A percentile compares a stretch with the other conserved stretches of the same genome.
phyloP scores from a whole-genome alignment of 176 grass and related monocot species.

The Triticum monococcum region DNA sequence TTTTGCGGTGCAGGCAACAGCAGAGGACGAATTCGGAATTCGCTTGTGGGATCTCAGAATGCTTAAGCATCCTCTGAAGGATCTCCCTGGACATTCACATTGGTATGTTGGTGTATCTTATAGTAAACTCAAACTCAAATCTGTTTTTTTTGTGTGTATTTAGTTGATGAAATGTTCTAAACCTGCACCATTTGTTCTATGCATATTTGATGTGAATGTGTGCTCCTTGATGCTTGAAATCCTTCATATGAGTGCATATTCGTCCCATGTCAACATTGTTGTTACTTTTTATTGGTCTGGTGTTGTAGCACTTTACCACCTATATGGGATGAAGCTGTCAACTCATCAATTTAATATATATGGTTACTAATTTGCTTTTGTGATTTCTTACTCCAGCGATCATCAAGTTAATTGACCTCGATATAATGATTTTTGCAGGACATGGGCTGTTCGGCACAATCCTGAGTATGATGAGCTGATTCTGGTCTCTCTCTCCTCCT shows the following conservation, averaged over 20 bases:
- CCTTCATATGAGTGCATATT: constrained; percentile 16
- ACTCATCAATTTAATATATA: neutral
- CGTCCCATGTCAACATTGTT: neutral
- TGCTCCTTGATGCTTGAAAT: constrained; percentile 23
- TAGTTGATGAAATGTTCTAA: neutral
- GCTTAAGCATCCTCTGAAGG: constrained; percentile 78
- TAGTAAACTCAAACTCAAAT: constrained; percentile 29
- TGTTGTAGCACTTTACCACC: neutral
- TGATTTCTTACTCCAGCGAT: neutral
- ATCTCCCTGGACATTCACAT: constrained; percentile 88
- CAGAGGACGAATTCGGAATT: constrained; percentile 95
- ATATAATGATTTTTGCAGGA: constrained; percentile 59
- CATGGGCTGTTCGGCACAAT: constrained; percentile 86
- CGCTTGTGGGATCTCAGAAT: constrained; percentile 95
- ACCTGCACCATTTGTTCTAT: neutral
- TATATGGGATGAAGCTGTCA: neutral
- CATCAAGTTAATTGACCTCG: neutral
- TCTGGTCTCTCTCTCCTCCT: constrained; percentile 56
- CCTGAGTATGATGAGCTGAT: constrained; percentile 78
- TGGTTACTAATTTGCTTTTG: neutral
- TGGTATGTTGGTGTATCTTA: constrained; percentile 53
- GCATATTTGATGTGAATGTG: neutral
- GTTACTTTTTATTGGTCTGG: constrained; percentile 24
- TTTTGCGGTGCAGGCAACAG: constrained; percentile 69
- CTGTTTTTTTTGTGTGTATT: neutral